Evolutionary conservation across 345 rosid genomes (phyloP).

Genomic region (Stellera chamaejasme): DNA sequence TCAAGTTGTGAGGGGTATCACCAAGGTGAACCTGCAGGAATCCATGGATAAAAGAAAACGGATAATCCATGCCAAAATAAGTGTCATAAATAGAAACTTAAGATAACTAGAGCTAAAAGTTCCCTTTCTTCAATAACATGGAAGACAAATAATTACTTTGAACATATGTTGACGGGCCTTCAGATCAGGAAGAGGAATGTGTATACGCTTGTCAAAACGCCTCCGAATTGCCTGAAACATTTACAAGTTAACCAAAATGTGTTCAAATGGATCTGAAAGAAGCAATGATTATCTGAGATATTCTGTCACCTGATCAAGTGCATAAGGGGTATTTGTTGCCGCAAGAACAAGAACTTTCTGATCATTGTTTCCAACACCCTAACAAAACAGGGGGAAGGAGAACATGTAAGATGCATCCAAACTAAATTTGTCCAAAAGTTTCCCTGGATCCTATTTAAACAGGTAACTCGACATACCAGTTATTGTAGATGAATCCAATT

Average conservation of each 20-base stretch:
- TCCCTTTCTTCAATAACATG: not conserved
- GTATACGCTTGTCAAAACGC: constrained; percentile 82
- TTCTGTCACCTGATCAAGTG: constrained; percentile 61
- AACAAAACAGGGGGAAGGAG: constrained; percentile 11
- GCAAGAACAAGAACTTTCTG: constrained; percentile 81
- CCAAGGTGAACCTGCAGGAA: constrained; percentile 64
- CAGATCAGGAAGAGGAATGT: constrained; percentile 72
- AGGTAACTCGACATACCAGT: no score
- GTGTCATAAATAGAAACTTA: not conserved
- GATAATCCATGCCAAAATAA: not conserved
- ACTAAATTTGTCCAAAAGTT: no score
- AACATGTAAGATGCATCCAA: not conserved
- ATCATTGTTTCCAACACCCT: constrained; percentile 80
- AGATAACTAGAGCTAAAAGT: not conserved
- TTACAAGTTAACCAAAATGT: constrained; percentile 16
- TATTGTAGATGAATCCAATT: not conserved
- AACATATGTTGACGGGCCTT: constrained; percentile 82
- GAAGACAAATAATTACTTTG: constrained; percentile 34
- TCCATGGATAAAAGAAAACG: constrained; percentile 8
- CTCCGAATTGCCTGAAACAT: constrained; percentile 59
- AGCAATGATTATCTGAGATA: constrained; percentile 6
- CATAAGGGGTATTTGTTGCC: constrained; percentile 80
- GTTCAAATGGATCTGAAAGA: constrained; percentile 8
- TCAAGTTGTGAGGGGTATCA: constrained; percentile 70
- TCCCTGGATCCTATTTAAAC: no score